phyloP scores from a whole-genome alignment of 2,329 filamentous ascomycete species.

The Penicillium sp. region DNA sequence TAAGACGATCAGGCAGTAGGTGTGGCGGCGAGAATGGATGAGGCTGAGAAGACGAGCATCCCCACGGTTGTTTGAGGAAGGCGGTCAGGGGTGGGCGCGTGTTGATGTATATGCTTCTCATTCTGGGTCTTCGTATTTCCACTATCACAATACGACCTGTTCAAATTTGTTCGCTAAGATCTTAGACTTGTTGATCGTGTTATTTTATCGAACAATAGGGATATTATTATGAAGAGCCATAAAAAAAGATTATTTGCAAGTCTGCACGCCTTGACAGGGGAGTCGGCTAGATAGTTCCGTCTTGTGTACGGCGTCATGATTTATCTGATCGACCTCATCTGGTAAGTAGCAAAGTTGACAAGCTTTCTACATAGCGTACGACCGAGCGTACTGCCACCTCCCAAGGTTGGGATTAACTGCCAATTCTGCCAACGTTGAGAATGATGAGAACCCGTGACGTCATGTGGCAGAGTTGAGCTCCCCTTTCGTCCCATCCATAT shows the following conservation, averaged over 20 bases:
- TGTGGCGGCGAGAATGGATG: constrained; percentile 18
- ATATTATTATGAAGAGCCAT: no score
- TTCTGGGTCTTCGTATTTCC: background rate
- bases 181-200: background rate
- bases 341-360: background rate
- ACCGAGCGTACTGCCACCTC: background rate
- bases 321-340: background rate
- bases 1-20: constrained; percentile 17
- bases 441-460: background rate
- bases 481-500: background rate
- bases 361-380: background rate
- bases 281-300: background rate
- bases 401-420: background rate
- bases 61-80: background rate
- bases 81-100: constrained; percentile 19
- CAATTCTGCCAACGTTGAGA: background rate
- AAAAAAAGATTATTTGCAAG: background rate
- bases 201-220: background rate
- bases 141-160: background rate
- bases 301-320: background rate
- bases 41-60: constrained; percentile 16
- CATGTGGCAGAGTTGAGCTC: background rate
- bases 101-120: no score
- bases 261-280: background rate
- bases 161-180: no score